Percentiles rank a stretch among this genome's conserved stretches.
These are phyloP conservation scores for Phaeomoniella chlamydospora DNA, from an alignment of 2,329 filamentous ascomycete genomes.

Conservation along the genomic window DNA sequence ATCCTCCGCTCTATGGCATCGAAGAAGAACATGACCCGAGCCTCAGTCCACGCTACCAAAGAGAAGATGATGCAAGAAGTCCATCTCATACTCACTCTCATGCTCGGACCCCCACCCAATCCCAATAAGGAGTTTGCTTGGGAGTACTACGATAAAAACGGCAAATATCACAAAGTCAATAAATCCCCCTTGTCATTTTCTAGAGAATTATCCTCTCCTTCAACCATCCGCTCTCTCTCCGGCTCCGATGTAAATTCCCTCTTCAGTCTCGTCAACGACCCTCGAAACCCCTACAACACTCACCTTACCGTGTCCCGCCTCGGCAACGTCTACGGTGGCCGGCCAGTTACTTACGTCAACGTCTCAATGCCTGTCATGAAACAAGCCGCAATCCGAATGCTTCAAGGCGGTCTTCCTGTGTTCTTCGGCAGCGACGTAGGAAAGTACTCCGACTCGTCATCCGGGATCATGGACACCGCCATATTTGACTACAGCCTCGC, in stretches of 20 bases:
- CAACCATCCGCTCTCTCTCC: constrained; percentile 41
- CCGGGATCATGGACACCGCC: constrained; percentile 67
- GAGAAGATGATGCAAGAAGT: constrained; percentile 66
- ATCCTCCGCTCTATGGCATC: constrained; percentile 44
- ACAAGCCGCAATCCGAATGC: constrained; percentile 58
- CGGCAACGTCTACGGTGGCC: constrained; percentile 67
- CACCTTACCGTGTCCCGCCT: constrained; percentile 65
- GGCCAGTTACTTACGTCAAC: constrained; percentile 68
- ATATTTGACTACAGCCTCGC: constrained; percentile 69
- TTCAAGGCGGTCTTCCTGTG: constrained; percentile 62
- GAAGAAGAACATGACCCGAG: constrained; percentile 19
- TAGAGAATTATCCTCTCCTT: constrained; percentile 47
- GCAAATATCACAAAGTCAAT: constrained; percentile 46
- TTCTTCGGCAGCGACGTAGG: constrained; percentile 87
- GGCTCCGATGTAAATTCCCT: constrained; percentile 50
- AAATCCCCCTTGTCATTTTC: constrained; percentile 60
- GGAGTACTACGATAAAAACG: constrained; percentile 60
- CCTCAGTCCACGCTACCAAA: constrained; percentile 40
- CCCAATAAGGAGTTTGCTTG: constrained; percentile 59
- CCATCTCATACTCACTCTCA: constrained; percentile 65
- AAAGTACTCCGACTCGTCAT: constrained; percentile 54
- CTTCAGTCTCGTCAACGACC: constrained; percentile 76
- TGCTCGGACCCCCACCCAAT: constrained; percentile 64
- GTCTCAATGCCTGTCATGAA: constrained; percentile 64
- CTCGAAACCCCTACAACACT: constrained; percentile 57